A percentile compares a stretch with the other conserved stretches of the same genome.
These are phyloP conservation scores for Juglanconis oblonga DNA, from an alignment of 2,329 filamentous ascomycete genomes.

Conservation along the genomic window DNA sequence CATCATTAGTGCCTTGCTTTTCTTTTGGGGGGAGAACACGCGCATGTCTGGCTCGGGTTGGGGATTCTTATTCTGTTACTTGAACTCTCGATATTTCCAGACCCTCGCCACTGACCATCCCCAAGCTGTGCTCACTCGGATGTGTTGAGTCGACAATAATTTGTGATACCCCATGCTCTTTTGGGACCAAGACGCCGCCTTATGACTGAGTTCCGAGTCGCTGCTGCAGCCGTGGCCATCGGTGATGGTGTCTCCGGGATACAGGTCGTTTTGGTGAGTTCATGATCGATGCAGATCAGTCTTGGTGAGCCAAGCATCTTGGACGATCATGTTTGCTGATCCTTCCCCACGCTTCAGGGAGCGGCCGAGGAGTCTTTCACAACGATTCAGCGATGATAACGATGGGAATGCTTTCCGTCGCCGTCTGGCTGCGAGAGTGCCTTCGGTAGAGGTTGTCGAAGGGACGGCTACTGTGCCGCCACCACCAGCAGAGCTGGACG, in stretches of 20 bases:
- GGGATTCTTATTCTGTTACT: not conserved
- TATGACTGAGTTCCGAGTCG: not conserved
- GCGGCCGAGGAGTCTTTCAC: not conserved
- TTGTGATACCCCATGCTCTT: not conserved
- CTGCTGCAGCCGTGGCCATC: not conserved
- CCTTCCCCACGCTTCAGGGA: not conserved
- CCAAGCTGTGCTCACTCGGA: not conserved
- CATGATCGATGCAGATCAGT: not conserved
- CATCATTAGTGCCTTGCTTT: too few relatives aligned
- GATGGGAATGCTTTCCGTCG: not conserved
- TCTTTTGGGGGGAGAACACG: too few relatives aligned
- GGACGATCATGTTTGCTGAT: not conserved
- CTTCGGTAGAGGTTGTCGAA: not conserved
- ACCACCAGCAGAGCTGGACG: too few relatives aligned
- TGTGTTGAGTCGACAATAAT: not conserved
- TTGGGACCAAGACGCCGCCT: not conserved
- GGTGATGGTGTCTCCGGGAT: not conserved
- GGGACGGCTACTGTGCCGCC: not conserved
- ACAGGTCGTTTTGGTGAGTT: not conserved
- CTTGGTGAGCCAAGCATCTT: not conserved
- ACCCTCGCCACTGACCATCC: not conserved
- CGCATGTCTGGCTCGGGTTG: not conserved
- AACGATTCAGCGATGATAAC: not conserved
- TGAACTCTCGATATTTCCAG: not conserved
- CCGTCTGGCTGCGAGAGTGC: not conserved